A percentile compares a stretch with the other conserved stretches of the same genome.
phyloP scores from a whole-genome alignment of 495 filamentous ascomycete genomes.

The Neurospora sp. region DNA sequence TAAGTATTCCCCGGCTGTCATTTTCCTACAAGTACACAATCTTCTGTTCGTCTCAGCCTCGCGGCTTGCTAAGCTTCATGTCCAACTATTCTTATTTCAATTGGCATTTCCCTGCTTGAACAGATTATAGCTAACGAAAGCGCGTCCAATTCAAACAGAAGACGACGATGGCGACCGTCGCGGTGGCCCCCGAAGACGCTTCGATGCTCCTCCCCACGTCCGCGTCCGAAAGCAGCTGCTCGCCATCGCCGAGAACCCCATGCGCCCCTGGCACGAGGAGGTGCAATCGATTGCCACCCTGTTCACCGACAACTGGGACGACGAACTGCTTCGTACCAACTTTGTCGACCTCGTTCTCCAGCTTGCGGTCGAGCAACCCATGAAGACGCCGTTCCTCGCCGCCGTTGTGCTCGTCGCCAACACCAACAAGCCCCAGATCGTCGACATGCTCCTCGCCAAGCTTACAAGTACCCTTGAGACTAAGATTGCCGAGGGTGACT shows the following conservation, averaged over 20 bases:
- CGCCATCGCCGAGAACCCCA: conserved; percentile 74
- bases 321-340: conserved; percentile 52
- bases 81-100: neutral
- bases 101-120: neutral
- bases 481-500: conserved; percentile 58
- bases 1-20: conserved; percentile 13
- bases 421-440: conserved; percentile 59
- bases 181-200: conserved; percentile 62
- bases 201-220: conserved; percentile 65
- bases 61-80: neutral
- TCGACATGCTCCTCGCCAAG: conserved; percentile 54
- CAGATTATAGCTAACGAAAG: neutral
- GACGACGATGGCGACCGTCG: conserved; percentile 66
- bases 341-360: conserved; percentile 65
- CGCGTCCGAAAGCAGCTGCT: conserved; percentile 74
- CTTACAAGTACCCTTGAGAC: conserved; percentile 47
- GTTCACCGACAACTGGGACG: conserved; percentile 66
- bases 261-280: conserved; percentile 74
- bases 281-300: conserved; percentile 62
- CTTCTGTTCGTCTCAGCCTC: neutral
- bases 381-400: conserved; percentile 91
- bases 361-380: conserved; percentile 79
- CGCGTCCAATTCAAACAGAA: conserved; percentile 2
- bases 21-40: neutral
- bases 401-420: conserved; percentile 70